A percentile compares a stretch with the other conserved stretches of the same genome.
These are phyloP conservation scores for Phytopythium boreale DNA, from an alignment of 352 stramenopile species.

Conservation along the genomic window DNA sequence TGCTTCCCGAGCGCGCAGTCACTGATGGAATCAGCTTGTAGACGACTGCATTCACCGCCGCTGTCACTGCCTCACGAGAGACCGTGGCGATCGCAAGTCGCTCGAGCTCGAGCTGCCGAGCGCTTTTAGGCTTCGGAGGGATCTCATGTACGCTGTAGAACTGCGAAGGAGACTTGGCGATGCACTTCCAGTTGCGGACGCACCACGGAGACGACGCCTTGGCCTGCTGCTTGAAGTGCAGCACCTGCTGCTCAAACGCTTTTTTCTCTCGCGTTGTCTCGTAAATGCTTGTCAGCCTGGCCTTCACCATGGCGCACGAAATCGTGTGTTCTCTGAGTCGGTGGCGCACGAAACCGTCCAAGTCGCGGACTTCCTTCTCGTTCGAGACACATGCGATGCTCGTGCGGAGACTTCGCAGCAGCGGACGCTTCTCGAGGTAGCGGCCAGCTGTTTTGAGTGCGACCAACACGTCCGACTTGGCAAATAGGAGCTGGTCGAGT, in stretches of 20 bases:
- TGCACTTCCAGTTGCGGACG: constrained; percentile 44
- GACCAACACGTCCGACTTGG: constrained; percentile 56
- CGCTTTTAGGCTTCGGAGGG: constrained; percentile 32
- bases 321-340: constrained; percentile 48
- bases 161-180: constrained; percentile 37
- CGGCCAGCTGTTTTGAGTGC: constrained; percentile 32
- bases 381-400: constrained; percentile 49
- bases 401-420: constrained; percentile 53
- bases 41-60: constrained; percentile 31
- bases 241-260: constrained; percentile 36
- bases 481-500: constrained; percentile 38
- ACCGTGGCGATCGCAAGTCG: constrained; percentile 17
- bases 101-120: constrained; percentile 41
- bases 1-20: neutral
- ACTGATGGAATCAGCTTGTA: constrained; percentile 25
- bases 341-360: constrained; percentile 46
- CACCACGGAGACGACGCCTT: constrained; percentile 54
- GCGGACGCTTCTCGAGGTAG: constrained; percentile 52
- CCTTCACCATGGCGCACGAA: constrained; percentile 22
- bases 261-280: constrained; percentile 20
- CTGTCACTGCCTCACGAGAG: constrained; percentile 26
- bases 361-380: constrained; percentile 48
- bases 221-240: constrained; percentile 41
- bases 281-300: constrained; percentile 31
- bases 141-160: constrained; percentile 55